phyloP scores from a whole-genome alignment of 345 rosid genomes.

The Rhizophora apiculata region DNA sequence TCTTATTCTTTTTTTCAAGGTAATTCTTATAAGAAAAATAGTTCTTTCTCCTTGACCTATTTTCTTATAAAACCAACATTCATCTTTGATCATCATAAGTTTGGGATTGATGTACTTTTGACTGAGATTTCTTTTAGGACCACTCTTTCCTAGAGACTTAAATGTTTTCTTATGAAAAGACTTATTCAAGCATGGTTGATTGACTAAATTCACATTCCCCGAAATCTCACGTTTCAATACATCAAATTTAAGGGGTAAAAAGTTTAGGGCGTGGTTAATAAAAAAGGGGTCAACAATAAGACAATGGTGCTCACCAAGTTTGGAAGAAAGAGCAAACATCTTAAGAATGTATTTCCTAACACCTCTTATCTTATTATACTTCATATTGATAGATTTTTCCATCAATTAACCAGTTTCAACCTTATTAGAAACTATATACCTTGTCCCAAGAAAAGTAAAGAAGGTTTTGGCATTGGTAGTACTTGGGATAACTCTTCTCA shows the following conservation, averaged over 20 bases:
- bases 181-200: background rate
- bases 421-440: background rate
- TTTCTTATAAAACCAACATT: background rate
- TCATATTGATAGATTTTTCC: background rate
- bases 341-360: background rate
- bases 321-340: background rate
- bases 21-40: background rate
- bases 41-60: background rate
- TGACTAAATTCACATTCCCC: background rate
- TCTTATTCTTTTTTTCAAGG: too few relatives aligned
- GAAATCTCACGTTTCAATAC: background rate
- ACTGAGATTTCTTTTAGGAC: background rate
- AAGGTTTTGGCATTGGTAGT: background rate
- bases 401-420: background rate
- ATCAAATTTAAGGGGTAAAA: background rate
- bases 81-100: background rate
- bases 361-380: background rate
- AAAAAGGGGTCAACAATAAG: background rate
- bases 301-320: background rate
- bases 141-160: too few relatives aligned
- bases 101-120: background rate
- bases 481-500: background rate
- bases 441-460: background rate
- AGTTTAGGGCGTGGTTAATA: slow-evolving; percentile 6
- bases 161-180: background rate